Conservation (phyloP, 148 eudicot genomes). For the Beta vulgaris region DNA sequence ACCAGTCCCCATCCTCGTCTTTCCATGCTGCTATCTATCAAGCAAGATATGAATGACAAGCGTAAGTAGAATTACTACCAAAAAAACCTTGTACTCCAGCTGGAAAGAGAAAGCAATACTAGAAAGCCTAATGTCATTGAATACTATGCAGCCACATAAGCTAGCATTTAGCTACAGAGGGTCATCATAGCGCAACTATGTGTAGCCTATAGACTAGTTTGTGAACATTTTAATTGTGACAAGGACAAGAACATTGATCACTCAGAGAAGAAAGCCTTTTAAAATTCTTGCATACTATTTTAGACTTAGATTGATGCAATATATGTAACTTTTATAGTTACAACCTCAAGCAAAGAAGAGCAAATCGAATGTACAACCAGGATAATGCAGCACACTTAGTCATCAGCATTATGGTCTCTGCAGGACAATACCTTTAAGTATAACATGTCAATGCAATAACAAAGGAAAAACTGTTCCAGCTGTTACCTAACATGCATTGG, state of each 20-base stretch:
- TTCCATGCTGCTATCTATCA: slow-evolving; percentile 95
- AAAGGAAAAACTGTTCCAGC: neutral
- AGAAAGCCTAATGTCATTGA: neutral
- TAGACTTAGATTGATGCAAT: slow-evolving; percentile 1
- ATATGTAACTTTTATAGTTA: neutral
- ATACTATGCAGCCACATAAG: neutral
- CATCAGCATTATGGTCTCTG: too few relatives aligned
- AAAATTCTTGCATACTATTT: neutral
- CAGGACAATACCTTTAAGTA: too few relatives aligned
- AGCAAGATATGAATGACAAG: slow-evolving; percentile 4
- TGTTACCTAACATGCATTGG: neutral
- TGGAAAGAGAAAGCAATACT: neutral
- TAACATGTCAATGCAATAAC: neutral
- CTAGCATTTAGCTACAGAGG: neutral
- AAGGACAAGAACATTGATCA: neutral
- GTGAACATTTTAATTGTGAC: neutral
- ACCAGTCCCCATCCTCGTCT: slow-evolving; percentile 97
- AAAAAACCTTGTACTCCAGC: too few relatives aligned
- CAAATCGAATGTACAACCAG: slow-evolving; percentile 5
- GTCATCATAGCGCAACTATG: neutral
- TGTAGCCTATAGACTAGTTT: neutral
- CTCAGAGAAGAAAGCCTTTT: neutral
- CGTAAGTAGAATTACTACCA: slow-evolving; percentile 2
- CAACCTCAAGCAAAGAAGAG: neutral
- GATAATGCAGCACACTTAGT: too few relatives aligned